Conservation (phyloP, 2,329 filamentous ascomycete genomes). For the Botrytis pseudocinerea region DNA sequence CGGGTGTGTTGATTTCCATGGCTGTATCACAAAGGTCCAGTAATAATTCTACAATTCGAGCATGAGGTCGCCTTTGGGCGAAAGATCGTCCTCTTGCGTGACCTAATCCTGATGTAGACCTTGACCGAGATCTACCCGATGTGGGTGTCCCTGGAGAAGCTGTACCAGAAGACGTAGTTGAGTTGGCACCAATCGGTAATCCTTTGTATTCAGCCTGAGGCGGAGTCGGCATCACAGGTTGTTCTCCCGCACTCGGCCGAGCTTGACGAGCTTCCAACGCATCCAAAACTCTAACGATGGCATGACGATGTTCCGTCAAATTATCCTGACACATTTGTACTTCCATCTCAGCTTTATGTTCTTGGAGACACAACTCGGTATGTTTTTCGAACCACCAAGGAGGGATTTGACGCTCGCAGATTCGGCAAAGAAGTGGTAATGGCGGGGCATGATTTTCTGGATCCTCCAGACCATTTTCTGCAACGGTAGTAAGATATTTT, state of each 20-base stretch:
- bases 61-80: conserved; percentile 83
- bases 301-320: conserved; percentile 86
- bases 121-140: conserved; percentile 65
- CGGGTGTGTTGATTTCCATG: conserved; percentile 89
- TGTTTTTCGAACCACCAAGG: conserved; percentile 99
- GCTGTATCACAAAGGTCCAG: conserved; percentile 95
- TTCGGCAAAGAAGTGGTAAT: conserved; percentile 84
- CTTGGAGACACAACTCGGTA: conserved; percentile 91
- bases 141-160: conserved; percentile 71
- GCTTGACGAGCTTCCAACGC: conserved; percentile 79
- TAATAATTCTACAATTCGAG: conserved; percentile 90
- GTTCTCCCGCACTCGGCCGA: conserved; percentile 59
- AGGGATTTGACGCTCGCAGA: conserved; percentile 94
- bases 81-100: conserved; percentile 84
- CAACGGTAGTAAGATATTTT: conserved; percentile 85
- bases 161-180: conserved; percentile 66
- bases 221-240: conserved; percentile 45
- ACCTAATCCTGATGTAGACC: conserved; percentile 67
- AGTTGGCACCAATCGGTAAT: conserved; percentile 71
- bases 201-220: conserved; percentile 83
- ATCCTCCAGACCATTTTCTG: conserved; percentile 77
- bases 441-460: conserved; percentile 77
- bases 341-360: conserved; percentile 96
- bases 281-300: conserved; percentile 93
- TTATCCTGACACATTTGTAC: conserved; percentile 94